A percentile compares a stretch with the other conserved stretches of the same genome.
These are phyloP conservation scores for Cladophialophora yegresii DNA, from an alignment of 2,329 filamentous ascomycete species.

Conservation along the genomic window DNA sequence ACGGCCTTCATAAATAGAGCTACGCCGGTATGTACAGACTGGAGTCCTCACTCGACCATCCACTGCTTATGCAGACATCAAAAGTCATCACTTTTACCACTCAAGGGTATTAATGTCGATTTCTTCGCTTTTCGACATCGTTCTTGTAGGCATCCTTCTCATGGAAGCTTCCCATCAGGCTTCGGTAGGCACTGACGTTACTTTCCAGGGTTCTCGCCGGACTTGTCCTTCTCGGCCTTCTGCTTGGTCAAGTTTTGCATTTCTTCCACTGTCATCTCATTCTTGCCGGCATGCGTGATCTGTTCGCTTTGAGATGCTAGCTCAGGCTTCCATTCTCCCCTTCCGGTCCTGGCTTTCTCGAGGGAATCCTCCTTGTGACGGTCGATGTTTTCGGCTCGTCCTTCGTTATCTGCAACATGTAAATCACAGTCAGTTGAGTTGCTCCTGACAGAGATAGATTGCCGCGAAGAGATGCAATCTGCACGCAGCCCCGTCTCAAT, in stretches of 20 bases:
- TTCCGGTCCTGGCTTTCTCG: constrained; percentile 32
- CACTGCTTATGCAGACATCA: not conserved
- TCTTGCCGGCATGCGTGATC: constrained; percentile 25
- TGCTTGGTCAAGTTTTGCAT: constrained; percentile 33
- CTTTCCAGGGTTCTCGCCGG: not conserved
- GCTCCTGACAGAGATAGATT: not conserved
- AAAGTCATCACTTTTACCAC: not conserved
- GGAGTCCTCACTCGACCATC: not conserved
- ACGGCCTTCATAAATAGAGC: not conserved
- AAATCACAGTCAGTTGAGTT: constrained; percentile 6
- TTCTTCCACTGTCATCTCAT: constrained; percentile 34
- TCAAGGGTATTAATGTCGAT: not conserved
- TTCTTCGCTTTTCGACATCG: not conserved
- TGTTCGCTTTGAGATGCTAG: constrained; percentile 34
- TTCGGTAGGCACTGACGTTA: not conserved
- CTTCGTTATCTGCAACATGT: constrained; percentile 24
- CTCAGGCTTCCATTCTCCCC: constrained; percentile 37
- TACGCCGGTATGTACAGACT: constrained; percentile 5
- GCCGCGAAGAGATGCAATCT: not conserved
- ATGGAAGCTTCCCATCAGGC: not conserved
- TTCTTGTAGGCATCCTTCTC: not conserved
- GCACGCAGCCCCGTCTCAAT: not conserved
- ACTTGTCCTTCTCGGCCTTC: constrained; percentile 14
- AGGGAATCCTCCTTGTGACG: constrained; percentile 34
- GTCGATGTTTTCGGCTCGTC: constrained; percentile 32